phyloP scores from a whole-genome alignment of 2,329 filamentous ascomycete species.

The Sporothrix brunneoviolacea region DNA sequence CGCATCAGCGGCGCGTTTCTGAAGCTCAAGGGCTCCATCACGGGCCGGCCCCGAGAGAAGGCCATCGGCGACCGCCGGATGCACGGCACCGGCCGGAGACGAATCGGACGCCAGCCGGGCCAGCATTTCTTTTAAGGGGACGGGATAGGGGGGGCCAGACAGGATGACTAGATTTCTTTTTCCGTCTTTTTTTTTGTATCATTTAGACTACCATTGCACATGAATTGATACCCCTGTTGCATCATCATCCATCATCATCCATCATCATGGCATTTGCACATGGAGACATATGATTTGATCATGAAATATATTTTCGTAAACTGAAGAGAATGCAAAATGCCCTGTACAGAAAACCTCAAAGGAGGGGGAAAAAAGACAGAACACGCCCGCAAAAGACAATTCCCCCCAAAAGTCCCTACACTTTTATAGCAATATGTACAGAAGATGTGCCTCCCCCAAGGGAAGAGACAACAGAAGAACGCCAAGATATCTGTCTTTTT shows the following conservation, averaged over 20 bases:
- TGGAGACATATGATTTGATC: no score
- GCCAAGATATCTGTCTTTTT: background rate
- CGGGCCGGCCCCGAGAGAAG: constrained; percentile 64
- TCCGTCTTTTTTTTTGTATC: constrained; percentile 5
- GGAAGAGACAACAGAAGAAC: background rate
- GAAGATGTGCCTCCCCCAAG: background rate
- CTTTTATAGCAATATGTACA: background rate
- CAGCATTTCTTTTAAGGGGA: no score
- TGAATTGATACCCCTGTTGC: no score
- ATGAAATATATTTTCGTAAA: no score
- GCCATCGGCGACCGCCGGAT: constrained; percentile 7
- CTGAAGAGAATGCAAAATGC: no score
- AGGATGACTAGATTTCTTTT: background rate
- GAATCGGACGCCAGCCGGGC: background rate
- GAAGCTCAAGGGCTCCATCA: constrained; percentile 65
- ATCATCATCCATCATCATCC: no score
- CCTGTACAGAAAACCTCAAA: no score
- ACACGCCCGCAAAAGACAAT: background rate
- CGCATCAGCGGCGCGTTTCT: constrained; percentile 71
- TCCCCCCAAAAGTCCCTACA: no score
- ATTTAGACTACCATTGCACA: no score
- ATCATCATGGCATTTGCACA: no score
- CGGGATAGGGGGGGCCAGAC: no score
- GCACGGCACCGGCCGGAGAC: constrained; percentile 4
- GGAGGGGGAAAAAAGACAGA: background rate